Evolutionary conservation across 2,329 filamentous ascomycete genomes (phyloP), one percentile per base, ranked within the genome.

Genomic region (Cercospora sesami): DNA sequence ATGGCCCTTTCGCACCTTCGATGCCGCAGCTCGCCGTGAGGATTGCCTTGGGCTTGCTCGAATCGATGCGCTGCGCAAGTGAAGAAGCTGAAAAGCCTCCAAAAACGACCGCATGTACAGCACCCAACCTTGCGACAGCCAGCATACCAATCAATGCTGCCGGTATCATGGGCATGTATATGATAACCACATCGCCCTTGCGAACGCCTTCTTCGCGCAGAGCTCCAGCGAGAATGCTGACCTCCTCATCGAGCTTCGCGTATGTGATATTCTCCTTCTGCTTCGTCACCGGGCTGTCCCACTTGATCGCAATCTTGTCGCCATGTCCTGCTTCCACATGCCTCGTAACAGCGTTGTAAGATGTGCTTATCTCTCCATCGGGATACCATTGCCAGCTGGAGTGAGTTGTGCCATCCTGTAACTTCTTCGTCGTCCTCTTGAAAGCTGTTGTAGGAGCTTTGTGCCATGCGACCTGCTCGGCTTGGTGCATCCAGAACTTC

Each of bases 101-200:
- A 79, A 97, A 97, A 3, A 98, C 94, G 4, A 96, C 92, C 3
- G 92, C 89, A 77, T 98, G 94, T 63, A 97, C 88, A 16, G 93
- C 94, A 10, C 94, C 94, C 0, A 97, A 84, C 9, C 93, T 88
- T 69, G 89, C 89, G 68, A 91, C 87, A 26, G 94, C 93, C 4
- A 97, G 87, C 71, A 95, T 93, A 9, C 91, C 94, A 69, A 96
- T 88, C n/a, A 97, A 79, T 1, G 93, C 91, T 0, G 92, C 90
- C 0, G 94, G 94, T 53, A 97, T 92, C 94, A 97, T 97, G 64
- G 94, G 94, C 94, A 97, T 97, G 80, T 97, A 98, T 30, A 97
- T 87, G 71, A 97, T 85, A 5, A 97, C 92, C 0, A 95, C 90
- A 81, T 97, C 92, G 1, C 94, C 93, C 79, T 87, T 92, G 72